Percentiles rank a stretch among this genome's conserved stretches.
Evolutionary conservation across 1,284 basidiomycete species (phyloP).

Genomic region (Golubevia pallescens): DNA sequence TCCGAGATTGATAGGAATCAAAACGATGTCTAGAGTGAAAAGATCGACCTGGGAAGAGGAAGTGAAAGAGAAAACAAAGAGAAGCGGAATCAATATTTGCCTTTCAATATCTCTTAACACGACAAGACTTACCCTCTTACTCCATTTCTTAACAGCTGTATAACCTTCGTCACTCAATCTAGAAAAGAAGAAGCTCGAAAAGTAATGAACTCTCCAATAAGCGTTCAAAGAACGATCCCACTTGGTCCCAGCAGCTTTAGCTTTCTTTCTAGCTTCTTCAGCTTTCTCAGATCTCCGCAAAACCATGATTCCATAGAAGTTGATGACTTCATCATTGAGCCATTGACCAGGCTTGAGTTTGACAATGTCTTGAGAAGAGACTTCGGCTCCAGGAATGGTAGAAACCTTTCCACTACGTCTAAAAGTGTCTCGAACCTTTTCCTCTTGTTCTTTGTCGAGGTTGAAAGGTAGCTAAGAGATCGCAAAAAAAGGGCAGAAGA

Average conservation of each 20-base stretch:
- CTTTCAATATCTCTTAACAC: no score
- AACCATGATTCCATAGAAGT: slow-evolving; percentile 59
- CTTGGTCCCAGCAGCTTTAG: slow-evolving; percentile 8
- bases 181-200: slow-evolving; percentile 55
- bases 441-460: slow-evolving; percentile 24
- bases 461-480: slow-evolving; percentile 22
- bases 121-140: slow-evolving; percentile 30
- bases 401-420: slow-evolving; percentile 25
- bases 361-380: slow-evolving; percentile 41
- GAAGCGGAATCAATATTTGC: neutral
- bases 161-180: slow-evolving; percentile 41
- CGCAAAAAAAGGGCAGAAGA: neutral
- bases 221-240: slow-evolving; percentile 15
- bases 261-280: slow-evolving; percentile 9
- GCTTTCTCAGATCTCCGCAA: slow-evolving; percentile 29
- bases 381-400: slow-evolving; percentile 44
- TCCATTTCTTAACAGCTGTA: slow-evolving; percentile 56
- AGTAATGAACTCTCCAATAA: slow-evolving; percentile 55
- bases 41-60: slow-evolving; percentile 31
- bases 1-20: slow-evolving; percentile 60
- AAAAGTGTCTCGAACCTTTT: slow-evolving; percentile 19
- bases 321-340: slow-evolving; percentile 65
- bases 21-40: slow-evolving; percentile 58
- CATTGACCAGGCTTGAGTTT: slow-evolving; percentile 52
- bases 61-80: neutral